Base-by-base conservation (phyloP, 805 yeast species). In the Ogataea minuta region DNA sequence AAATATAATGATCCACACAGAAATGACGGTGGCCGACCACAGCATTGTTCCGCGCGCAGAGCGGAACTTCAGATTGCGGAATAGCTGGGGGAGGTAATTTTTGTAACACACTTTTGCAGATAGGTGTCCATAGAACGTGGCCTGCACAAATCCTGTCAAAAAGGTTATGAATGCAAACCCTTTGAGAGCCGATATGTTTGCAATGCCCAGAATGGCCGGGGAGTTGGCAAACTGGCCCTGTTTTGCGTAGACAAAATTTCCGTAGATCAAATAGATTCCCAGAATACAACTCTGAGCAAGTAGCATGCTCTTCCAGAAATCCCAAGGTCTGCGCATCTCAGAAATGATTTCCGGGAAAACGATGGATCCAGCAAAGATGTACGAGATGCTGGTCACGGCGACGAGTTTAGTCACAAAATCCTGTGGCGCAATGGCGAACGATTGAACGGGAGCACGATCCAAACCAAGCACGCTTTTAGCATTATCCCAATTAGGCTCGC, bases 311-410 rank as follows among this genome's bases (percentile, higher is more conserved):
- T 70, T 68, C 67, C 71, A 62, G 56, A 72, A 72, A 41, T 72
- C 76, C 62, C 57, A 56, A 7, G 77, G 77, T 34, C 69, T 60
- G 40, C 55, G 60, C 73, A 72, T 66, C 52, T 72, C 77, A 9
- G 76, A 68, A 58, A 72, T 59, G 35, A 72, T 63, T 48, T 72
- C 74, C 12, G 69, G 63, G 56, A 70, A 71, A 34, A 71, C 66
- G 45, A 71, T 63, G n/a, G 76, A 71, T 45, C 77, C 77, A 27
- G 76, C 77, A 60, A 69, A 72, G 3, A 74, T 67, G 52, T 66
- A 72, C 13, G 72, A 72, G 45, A 71, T 63, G 50, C 71, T 71
- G 56, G 70, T 62, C 43, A 67, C 52, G 12, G 71, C 71, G 13
- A 56, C 59, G 31, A 68, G 54, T 43, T 61, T 66, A 34, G 50